phyloP scores from a whole-genome alignment of 1,284 basidiomycete genomes.

The Sparassis latifolia region DNA sequence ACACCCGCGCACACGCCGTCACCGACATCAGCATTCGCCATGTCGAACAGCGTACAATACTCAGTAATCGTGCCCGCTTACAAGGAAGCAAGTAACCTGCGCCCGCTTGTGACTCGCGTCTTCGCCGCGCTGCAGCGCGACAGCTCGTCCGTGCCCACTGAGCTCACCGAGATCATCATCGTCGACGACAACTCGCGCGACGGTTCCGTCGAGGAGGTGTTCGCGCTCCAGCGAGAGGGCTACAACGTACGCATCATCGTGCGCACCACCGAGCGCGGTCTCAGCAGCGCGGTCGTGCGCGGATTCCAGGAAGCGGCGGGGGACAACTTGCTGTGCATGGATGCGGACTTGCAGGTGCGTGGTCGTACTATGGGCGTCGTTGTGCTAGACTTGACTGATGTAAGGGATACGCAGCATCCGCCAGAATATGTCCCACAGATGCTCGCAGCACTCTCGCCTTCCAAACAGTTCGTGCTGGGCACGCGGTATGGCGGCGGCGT shows the following conservation, averaged over 20 bases:
- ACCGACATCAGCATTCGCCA: not conserved
- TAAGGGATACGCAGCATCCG: slow-evolving; percentile 27
- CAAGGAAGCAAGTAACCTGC: slow-evolving; percentile 38
- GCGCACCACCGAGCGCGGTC: slow-evolving; percentile 34
- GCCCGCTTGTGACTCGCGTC: slow-evolving; percentile 34
- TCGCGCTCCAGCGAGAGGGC: slow-evolving; percentile 30
- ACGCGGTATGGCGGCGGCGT: slow-evolving; percentile 39
- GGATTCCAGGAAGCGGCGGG: slow-evolving; percentile 37
- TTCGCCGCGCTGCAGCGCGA: slow-evolving; percentile 25
- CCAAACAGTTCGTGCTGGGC: slow-evolving; percentile 33
- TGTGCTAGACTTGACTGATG: not conserved
- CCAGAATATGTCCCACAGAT: slow-evolving; percentile 34
- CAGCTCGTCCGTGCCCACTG: slow-evolving; percentile 23
- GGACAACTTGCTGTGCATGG: slow-evolving; percentile 38
- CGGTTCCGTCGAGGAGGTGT: slow-evolving; percentile 35
- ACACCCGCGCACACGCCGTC: too few species aligned
- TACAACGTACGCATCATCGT: slow-evolving; percentile 38
- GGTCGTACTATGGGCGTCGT: not conserved
- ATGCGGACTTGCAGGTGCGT: slow-evolving; percentile 35
- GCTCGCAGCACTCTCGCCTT: slow-evolving; percentile 27
- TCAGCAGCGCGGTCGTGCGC: slow-evolving; percentile 36
- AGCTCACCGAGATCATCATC: slow-evolving; percentile 35
- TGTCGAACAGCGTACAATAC: slow-evolving; percentile 21
- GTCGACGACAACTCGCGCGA: slow-evolving; percentile 44
- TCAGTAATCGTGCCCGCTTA: slow-evolving; percentile 42